Conservation (phyloP, 2,329 filamentous ascomycete species). For the Aureobasidium sp. region DNA sequence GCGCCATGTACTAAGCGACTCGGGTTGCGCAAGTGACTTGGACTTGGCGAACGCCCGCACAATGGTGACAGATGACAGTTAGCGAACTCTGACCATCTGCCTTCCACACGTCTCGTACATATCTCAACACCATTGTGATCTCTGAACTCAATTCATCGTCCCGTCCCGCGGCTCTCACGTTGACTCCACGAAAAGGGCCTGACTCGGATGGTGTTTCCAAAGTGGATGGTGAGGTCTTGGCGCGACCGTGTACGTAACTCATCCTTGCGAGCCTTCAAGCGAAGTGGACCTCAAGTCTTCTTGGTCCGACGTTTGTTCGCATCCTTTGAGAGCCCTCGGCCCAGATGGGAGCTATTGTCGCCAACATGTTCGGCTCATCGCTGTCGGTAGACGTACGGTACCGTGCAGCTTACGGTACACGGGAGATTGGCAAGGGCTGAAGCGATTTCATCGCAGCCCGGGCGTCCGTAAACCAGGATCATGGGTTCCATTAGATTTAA, state of each 20-base stretch:
- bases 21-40: neutral
- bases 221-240: conserved; percentile 5
- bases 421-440: neutral
- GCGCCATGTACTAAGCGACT: neutral
- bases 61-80: neutral
- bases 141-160: neutral
- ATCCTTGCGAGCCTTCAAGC: neutral
- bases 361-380: neutral
- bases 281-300: neutral
- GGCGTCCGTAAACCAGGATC: conserved; percentile 1
- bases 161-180: neutral
- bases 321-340: neutral
- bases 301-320: neutral
- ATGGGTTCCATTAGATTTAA: conserved; percentile 1
- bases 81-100: neutral
- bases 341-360: neutral
- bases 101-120: neutral
- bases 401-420: neutral
- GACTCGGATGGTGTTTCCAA: conserved; percentile 4
- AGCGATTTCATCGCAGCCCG: neutral
- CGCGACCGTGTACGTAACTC: conserved; percentile 7
- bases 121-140: neutral
- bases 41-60: neutral
- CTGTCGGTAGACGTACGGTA: neutral
- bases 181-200: neutral